Evolutionary conservation across 2,329 filamentous ascomycete species (phyloP), one percentile per base, ranked within the genome.

Genomic region (Talaromyces pinophilus): DNA sequence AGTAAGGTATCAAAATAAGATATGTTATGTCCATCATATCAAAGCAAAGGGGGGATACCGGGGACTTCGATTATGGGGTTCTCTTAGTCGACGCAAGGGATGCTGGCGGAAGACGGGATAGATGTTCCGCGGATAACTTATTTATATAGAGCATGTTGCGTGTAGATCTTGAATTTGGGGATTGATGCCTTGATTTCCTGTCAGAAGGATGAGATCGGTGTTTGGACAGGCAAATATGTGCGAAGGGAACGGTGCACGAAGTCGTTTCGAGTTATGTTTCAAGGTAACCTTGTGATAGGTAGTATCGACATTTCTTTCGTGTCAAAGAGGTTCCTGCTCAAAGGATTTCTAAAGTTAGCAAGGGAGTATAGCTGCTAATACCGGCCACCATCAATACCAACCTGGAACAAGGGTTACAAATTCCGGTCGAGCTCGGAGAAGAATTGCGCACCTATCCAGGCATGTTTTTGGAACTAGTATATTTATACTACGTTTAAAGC

Each of bases 21-120:
- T 57, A 55, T 63, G 61, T 33, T 63, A 44, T 62, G 50, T 42
- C 38, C 30, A 54, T 62, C 22, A 52, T n/a, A 54, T 54, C 28
- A 54, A n/a, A 11, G 17, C 52, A 55, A 54, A 54, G 48, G 50
- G 50, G 10, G 33, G n/a, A 22, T 38, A 6, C 54, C 33, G 30
- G 48, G 35, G 54, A 30, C 33, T 10, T 48, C 25, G 61, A 38
- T 42, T 55, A 62, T 62, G 60, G 48, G 61, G 33, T 38, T 54
- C 7, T 54, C 3, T 28, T 33, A n/a, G 28, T n/a, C 46, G 28
- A 38, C 4, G 61, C 61, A 63, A 63, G 61, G 61, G 61, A 48
- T 8, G 3, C 50, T 40, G 60, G 61, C 48, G 61, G 54, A 57
- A 57, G 54, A 38, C 54, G 54, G 54, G 52, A 33, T 33, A 40